Evolutionary conservation across 108 stramenopile species (phyloP).

Genomic region (Fistulifera pelliculosa): DNA sequence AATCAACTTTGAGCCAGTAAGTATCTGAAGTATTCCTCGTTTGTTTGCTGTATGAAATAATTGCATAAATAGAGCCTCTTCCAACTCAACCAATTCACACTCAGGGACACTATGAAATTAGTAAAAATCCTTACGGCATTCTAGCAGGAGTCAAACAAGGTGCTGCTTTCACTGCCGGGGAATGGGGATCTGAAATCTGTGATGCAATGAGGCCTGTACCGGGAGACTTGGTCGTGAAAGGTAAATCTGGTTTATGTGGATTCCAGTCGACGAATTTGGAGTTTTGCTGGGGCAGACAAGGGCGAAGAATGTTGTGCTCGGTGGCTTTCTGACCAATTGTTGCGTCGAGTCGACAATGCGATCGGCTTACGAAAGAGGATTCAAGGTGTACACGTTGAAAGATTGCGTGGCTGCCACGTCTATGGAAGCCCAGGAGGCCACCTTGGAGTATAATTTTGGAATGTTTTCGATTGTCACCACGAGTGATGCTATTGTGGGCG

Average conservation of each 20-base stretch:
- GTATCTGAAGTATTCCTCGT: background rate
- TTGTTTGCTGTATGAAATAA: no score
- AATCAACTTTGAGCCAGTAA: conserved; percentile 37
- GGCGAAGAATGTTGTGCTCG: conserved; percentile 49
- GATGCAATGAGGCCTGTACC: conserved; percentile 44
- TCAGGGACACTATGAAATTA: conserved; percentile 43
- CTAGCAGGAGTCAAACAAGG: conserved; percentile 59
- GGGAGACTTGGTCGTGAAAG: conserved; percentile 50
- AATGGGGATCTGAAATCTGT: conserved; percentile 50
- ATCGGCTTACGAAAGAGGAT: conserved; percentile 67
- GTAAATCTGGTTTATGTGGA: conserved; percentile 63
- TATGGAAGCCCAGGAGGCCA: conserved; percentile 51
- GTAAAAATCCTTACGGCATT: conserved; percentile 46
- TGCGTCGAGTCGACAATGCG: conserved; percentile 81
- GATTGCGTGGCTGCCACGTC: conserved; percentile 58
- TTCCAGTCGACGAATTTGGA: conserved; percentile 71
- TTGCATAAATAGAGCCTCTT: no score
- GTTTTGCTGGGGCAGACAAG: conserved; percentile 51
- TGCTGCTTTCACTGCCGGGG: conserved; percentile 35
- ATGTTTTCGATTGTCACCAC: conserved; percentile 64
- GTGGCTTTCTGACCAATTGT: conserved; percentile 79
- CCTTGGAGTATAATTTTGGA: conserved; percentile 57
- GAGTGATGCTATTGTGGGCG: conserved; percentile 31
- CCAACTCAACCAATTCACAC: no score
- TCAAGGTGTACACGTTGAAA: conserved; percentile 57